Conservation (phyloP, 2,329 filamentous ascomycete species). For the Teratosphaeria pseudoeucalypti region DNA sequence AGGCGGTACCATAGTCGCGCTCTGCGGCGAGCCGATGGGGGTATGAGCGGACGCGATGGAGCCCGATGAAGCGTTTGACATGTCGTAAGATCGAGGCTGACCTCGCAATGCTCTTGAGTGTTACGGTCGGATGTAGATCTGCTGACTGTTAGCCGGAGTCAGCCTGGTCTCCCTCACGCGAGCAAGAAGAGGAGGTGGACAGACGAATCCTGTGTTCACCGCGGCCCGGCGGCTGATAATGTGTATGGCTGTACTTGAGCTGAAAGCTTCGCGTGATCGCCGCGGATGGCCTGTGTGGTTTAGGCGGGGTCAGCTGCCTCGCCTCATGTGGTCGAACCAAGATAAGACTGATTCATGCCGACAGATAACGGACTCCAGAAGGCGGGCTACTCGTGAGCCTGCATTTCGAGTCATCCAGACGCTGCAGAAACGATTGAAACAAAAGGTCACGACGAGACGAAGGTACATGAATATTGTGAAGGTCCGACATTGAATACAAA, state of each 20-base stretch:
- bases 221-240: not conserved
- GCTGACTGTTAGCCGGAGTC: not conserved
- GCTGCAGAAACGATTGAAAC: not conserved
- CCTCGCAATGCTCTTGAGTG: not conserved
- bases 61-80: constrained; percentile 5
- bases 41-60: constrained; percentile 4
- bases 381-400: not conserved
- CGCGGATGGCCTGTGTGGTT: not conserved
- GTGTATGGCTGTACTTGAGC: not conserved
- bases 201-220: not conserved
- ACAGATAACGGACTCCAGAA: not conserved
- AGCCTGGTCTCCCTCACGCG: not conserved
- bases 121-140: not conserved
- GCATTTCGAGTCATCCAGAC: not conserved
- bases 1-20: constrained; percentile 3
- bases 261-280: not conserved
- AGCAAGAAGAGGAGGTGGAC: not conserved
- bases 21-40: constrained; percentile 3
- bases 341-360: not conserved
- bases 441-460: not conserved
- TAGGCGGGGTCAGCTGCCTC: not conserved
- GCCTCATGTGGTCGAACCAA: not conserved
- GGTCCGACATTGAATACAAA: no score
- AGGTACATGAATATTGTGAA: not conserved
- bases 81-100: not conserved